Base-by-base conservation (phyloP, 768 basidiomycete species). In the Cubamyces sp. region DNA sequence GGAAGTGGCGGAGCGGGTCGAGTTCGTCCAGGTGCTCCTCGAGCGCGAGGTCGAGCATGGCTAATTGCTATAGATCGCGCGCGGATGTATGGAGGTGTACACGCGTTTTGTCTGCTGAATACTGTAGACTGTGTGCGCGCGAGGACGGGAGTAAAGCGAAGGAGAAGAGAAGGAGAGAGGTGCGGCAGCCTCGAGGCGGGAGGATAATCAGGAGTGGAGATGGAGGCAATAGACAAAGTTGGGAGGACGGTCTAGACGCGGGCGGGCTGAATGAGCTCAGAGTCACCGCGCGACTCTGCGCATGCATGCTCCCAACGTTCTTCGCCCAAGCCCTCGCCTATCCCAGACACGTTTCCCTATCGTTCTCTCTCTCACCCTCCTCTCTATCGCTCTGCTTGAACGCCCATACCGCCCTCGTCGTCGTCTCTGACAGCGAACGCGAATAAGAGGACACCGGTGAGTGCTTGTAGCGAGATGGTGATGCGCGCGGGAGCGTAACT, bases 1-100 rank as follows among this genome's bases (percentile, higher is more conserved):
- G 82, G 67, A 87, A 77, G 72, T 88, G 87, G 43, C 85, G 79
- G 56, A 89, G 79, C 51, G 87, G 87, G 66, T 87, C 82, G 34
- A 77, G 71, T n/a, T 68, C 63, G 69, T 87, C 86, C 47, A 87
- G 80, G 21, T 71, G 68, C 67, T 88, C 86, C 57, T 87, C 82
- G 54, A 77, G 74, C 23, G 78, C 79, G 25, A 87, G 74, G 40
- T 79, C 74, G 55, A 72, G 64, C 64, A 66, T 66, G 58, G 47
- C 19, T 15, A 16, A 26, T 37, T 37, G 59, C 25, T 23, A 4
- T 51, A 28, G 5, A 28, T 34, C 30, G 16, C 18, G 48, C 19
- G 3, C 15, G 16, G 21, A 30, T 30, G 45, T 2, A 21, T n/a
- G 34, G 56, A 18, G n/a, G n/a, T n/a, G n/a, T n/a, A n/a, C n/a